Evolutionary conservation across 768 basidiomycete species (phyloP).

Genomic region (Suillus brevipes): DNA sequence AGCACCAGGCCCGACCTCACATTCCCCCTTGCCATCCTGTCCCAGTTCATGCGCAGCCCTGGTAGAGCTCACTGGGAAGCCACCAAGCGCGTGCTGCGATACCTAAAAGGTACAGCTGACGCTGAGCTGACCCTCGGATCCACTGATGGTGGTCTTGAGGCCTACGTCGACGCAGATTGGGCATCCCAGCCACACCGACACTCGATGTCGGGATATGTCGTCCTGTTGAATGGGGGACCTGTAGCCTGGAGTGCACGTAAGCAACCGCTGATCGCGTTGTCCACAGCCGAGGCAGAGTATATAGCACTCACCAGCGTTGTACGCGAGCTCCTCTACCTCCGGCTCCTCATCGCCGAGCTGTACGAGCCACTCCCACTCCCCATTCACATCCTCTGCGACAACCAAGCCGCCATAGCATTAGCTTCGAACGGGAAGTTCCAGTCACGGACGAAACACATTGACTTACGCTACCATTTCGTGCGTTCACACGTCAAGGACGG

Average conservation of each 20-base stretch:
- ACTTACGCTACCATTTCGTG: conserved; percentile 4
- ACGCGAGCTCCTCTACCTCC: conserved; percentile 8
- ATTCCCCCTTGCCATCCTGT: conserved; percentile 20
- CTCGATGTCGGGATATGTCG: conserved; percentile 28
- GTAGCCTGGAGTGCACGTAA: conserved; percentile 13
- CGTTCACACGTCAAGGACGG: too few species aligned
- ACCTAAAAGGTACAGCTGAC: conserved; percentile 12
- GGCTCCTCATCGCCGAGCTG: conserved; percentile 20
- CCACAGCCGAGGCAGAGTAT: conserved; percentile 30
- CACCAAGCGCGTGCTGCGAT: conserved; percentile 19
- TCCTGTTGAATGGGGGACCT: conserved; percentile 17
- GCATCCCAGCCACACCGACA: conserved; percentile 20
- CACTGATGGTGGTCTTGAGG: neutral
- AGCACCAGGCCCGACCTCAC: conserved; percentile 25
- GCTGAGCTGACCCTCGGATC: neutral
- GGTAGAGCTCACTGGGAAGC: conserved; percentile 22
- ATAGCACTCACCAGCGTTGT: conserved; percentile 11
- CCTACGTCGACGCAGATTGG: conserved; percentile 28
- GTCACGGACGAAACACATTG: conserved; percentile 39
- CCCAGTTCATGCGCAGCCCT: conserved; percentile 25
- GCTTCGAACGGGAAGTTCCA: conserved; percentile 31
- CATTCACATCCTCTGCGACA: conserved; percentile 19
- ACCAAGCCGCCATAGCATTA: conserved; percentile 32
- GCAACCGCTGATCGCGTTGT: conserved; percentile 26
- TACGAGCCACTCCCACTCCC: neutral